Conservation (phyloP, 352 stramenopile species). For the Phytophthora boehmeriae region DNA sequence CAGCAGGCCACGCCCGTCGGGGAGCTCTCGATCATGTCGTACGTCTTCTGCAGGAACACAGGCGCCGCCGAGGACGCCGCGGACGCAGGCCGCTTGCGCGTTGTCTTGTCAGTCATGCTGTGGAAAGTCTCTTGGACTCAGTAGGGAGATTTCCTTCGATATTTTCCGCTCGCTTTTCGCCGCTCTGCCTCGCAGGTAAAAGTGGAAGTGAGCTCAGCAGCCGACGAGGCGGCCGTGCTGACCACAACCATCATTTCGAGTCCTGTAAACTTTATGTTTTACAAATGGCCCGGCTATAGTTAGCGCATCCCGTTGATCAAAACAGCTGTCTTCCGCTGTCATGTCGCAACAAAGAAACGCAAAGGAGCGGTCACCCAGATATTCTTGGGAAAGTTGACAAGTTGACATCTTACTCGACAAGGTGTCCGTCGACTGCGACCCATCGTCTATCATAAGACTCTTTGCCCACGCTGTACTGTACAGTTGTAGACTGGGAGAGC, state of each 20-base stretch:
- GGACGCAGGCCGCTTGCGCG: slow-evolving; percentile 34
- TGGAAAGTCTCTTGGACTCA: slow-evolving; percentile 14
- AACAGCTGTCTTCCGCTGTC: no score
- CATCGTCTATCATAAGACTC: no score
- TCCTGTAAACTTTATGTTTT: no score
- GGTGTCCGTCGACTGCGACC: no score
- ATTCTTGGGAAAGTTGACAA: no score
- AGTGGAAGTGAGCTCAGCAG: slow-evolving; percentile 32
- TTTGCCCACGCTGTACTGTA: no score
- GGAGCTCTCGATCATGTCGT: slow-evolving; percentile 93
- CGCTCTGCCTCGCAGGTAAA: slow-evolving; percentile 19
- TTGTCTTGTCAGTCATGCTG: slow-evolving; percentile 40
- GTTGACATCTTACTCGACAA: no score
- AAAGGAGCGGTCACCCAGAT: no score
- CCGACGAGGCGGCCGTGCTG: background rate
- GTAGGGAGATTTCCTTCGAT: slow-evolving; percentile 34
- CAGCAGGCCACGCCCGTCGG: slow-evolving; percentile 77
- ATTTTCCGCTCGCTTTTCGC: slow-evolving; percentile 13
- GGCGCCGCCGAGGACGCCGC: slow-evolving; percentile 40
- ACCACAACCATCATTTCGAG: background rate
- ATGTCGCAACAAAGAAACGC: no score
- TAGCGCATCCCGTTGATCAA: no score
- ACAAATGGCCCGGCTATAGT: no score
- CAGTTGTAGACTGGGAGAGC: no score
- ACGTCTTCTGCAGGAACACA: slow-evolving; percentile 93